Percentiles rank a stretch among this genome's conserved stretches.
Conservation (phyloP, 164 flowering plant genomes). For the Cinnamomum chago region DNA sequence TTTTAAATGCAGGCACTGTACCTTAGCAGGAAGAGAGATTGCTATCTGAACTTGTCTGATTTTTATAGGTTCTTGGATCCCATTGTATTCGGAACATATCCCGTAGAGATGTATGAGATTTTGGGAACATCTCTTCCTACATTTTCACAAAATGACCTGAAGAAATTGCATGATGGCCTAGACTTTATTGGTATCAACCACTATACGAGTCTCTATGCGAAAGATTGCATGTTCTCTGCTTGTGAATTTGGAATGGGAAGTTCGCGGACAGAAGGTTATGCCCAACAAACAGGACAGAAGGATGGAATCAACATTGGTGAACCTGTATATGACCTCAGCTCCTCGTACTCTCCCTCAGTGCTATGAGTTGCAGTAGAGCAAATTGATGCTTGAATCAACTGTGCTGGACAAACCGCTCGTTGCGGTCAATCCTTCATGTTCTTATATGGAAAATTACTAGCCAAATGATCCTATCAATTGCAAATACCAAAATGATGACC, state of each 20-base stretch:
- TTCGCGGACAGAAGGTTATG: conserved; percentile 7
- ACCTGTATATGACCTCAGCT: conserved; percentile 3
- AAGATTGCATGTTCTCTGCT: conserved; percentile 15
- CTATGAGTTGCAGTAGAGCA: background rate
- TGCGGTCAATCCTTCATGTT: background rate
- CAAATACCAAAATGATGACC: background rate
- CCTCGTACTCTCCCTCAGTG: background rate
- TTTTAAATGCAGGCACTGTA: background rate
- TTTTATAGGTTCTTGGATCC: conserved; percentile 31
- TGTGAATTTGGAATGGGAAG: background rate
- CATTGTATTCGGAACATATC: conserved; percentile 36
- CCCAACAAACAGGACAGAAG: conserved; percentile 2
- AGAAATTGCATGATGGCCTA: conserved; percentile 16
- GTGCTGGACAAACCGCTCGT: background rate
- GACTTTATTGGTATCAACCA: conserved; percentile 34
- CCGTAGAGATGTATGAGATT: conserved; percentile 29
- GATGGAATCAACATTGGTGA: conserved; percentile 22
- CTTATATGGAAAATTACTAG: background rate
- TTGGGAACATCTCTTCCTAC: conserved; percentile 26
- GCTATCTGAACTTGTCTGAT: background rate
- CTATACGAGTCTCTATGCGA: conserved; percentile 15
- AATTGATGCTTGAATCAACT: background rate
- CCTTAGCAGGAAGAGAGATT: conserved; percentile 3
- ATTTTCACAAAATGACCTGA: conserved; percentile 23
- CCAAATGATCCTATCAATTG: background rate